Evolutionary conservation across 306 rosid genomes (phyloP).

Genomic region (Prosopis cineraria): DNA sequence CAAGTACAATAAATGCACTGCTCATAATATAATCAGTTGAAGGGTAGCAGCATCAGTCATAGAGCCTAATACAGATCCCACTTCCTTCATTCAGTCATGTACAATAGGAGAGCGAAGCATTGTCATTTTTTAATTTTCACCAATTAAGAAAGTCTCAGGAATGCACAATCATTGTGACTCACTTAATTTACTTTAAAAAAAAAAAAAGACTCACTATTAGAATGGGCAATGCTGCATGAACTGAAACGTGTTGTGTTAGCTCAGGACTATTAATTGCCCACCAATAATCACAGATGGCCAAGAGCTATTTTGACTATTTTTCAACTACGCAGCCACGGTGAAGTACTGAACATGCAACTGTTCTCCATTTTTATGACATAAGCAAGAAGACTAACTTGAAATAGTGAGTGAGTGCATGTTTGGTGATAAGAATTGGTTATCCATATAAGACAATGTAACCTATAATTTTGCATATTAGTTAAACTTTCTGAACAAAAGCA

Average conservation of each 20-base stretch:
- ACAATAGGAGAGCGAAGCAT: background rate
- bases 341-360: background rate
- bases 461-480: background rate
- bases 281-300: background rate
- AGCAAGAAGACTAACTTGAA: background rate
- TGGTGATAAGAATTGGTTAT: background rate
- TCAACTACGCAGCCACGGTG: background rate
- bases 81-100: background rate
- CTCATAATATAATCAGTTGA: slow-evolving; percentile 17
- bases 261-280: background rate
- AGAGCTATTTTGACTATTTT: background rate
- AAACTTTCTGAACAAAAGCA: background rate
- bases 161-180: background rate
- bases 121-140: background rate
- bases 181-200: no score
- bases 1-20: background rate
- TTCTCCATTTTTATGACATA: background rate
- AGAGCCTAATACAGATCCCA: background rate
- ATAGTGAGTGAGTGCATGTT: no score
- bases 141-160: background rate
- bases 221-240: background rate
- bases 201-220: no score
- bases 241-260: background rate
- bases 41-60: background rate
- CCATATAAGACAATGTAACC: background rate